Evolutionary conservation across 495 filamentous ascomycete species (phyloP).

Genomic region (Physcia stellaris): DNA sequence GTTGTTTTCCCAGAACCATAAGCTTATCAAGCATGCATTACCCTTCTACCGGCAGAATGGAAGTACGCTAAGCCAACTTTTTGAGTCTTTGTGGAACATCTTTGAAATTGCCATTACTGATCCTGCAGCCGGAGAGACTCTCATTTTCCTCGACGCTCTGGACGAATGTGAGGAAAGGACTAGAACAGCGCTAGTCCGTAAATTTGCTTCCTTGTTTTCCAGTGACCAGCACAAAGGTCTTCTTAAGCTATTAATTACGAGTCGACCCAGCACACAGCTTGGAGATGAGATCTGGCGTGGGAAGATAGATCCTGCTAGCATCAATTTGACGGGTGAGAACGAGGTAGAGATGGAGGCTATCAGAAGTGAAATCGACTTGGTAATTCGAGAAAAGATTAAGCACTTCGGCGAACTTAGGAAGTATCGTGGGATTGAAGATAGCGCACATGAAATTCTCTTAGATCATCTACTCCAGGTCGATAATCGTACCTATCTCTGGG

Average conservation of each 20-base stretch:
- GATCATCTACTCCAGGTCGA: neutral
- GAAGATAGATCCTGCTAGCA: constrained; percentile 10
- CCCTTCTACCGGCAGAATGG: constrained; percentile 36
- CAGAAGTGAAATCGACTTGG: neutral
- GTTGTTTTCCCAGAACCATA: constrained; percentile 22
- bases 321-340: constrained; percentile 13
- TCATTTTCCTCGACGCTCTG: neutral
- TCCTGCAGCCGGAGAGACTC: neutral
- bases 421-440: neutral
- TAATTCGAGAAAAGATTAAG: neutral
- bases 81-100: neutral
- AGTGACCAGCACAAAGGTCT: neutral
- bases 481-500: neutral
- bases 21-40: constrained; percentile 20
- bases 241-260: constrained; percentile 6
- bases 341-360: neutral
- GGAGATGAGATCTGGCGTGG: constrained; percentile 13
- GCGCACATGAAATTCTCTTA: neutral
- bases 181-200: neutral
- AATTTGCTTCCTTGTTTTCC: neutral
- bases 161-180: neutral
- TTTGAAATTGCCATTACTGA: neutral
- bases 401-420: neutral
- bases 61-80: constrained; percentile 8
- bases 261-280: constrained; percentile 12